Evolutionary conservation across 1,284 basidiomycete genomes (phyloP), one percentile per base, ranked within the genome.

Genomic region (Apiotrichum mycotoxinovorans): DNA sequence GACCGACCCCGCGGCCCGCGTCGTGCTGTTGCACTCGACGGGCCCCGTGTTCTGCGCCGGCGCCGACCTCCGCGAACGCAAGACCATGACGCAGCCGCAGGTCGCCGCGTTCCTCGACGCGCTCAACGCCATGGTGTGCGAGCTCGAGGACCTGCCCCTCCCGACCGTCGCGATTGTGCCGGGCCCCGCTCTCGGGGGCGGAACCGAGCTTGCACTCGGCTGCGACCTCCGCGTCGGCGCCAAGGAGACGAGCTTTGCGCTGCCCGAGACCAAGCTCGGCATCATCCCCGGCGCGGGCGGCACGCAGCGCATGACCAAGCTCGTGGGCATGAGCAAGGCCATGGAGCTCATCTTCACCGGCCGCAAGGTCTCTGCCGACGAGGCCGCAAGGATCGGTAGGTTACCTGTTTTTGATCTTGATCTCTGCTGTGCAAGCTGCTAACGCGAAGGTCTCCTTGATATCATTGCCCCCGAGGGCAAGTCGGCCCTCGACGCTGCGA

Each of bases 261-360:
- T 94, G 15, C 89, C 91, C 3, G 91, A 94, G 75, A 87, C 85
- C 3, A 83, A 85, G 53, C 81, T 95, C 22, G 93, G 91, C 7
- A 96, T 97, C 63, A 96, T 97, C 56, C 93, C 93, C 15, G 93
- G 93, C 48, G 92, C 91, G n/a, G 91, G 92, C 3, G 92, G 92
- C 1, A 97, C 93, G 1, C 91, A 94, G 69, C 83, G 94, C 35
- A 82, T 89, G 20, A 86, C 90, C 2, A 84, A 90, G 43, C 77
- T 96, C 22, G 77, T 97, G 12, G 93, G 94, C 1, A 74, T 86
- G 22, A 82, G 90, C 41, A 87, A 85, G 72, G 87, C 93, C 8
- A 97, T 96, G 75, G 89, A 93, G 67, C 79, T 94, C 40, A 88
- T 94, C 56, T 92, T 87, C 71, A 89, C 88, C 2, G 87, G 86